Evolutionary conservation across 2,329 filamentous ascomycete genomes (phyloP), one percentile per base, ranked within the genome.

Genomic region (Periconia sp.): DNA sequence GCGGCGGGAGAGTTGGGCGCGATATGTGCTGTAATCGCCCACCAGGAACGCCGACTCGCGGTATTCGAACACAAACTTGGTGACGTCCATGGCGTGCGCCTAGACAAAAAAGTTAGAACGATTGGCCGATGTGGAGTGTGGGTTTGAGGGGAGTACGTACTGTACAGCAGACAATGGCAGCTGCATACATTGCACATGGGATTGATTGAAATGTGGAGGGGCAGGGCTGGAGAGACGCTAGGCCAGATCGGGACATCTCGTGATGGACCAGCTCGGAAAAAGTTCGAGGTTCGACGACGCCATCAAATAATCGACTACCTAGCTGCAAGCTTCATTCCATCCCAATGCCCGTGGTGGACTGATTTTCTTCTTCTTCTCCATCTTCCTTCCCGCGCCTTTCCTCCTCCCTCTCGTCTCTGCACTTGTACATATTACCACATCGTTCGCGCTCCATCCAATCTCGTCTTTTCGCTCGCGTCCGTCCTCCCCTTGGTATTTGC

Each of bases 11-110:
- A 95, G 82, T 71, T 91, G 89, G 46, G 81, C 80, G 67, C 92
- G 88, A 74, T 97, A 97, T 53, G 88, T 88, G 69, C 85, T 85
- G 77, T 96, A 92, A 77, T 97, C 92, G 63, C 92, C 92, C 61
- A 94, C 87, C 30, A 96, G 84, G 48, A 97, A 87, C 37, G 91
- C 91, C 67, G 90, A 85, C 72, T 96, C 90, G 59, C 94, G 84
- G 61, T 89, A 87, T 49, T 86, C 85, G 68, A 92, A 83, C 63
- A 97, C 80, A 60, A 91, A 92, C 63, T 85, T 85, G 52, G 94
- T 97, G 75, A 97, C 91, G 60, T 97, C 91, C 93, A 97, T 97
- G 59, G 62, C 56, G 23, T 31, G 54, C 23, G 35, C 49, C 51
- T 41, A 37, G 11, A n/a, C 14, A 14, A 37, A 11, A 5, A 11